Conservation (phyloP, 306 rosid genomes). For the Casuarina equisetifolia region DNA sequence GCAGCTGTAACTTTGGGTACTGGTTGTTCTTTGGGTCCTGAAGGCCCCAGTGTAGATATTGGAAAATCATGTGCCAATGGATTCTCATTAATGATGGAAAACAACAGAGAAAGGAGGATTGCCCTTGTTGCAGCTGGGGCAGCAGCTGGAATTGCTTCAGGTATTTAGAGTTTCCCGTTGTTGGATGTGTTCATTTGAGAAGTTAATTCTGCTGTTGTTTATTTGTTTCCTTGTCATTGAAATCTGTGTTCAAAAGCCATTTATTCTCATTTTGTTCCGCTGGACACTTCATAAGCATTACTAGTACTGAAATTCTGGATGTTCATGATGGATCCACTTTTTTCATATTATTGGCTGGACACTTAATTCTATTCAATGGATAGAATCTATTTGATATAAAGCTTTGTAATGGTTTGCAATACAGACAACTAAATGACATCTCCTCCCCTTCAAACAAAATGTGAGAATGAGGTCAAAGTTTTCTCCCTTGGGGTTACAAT, state of each 20-base stretch:
- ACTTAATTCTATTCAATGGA: neutral
- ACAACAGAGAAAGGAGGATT: slow-evolving; percentile 82
- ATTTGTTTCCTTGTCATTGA: slow-evolving; percentile 21
- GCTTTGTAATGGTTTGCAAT: neutral
- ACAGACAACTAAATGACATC: neutral
- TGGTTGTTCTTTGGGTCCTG: slow-evolving; percentile 98
- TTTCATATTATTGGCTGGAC: neutral
- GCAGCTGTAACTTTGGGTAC: slow-evolving; percentile 94
- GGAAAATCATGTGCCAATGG: slow-evolving; percentile 97
- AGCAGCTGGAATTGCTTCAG: slow-evolving; percentile 94
- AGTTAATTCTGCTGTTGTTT: neutral
- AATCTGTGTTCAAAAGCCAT: slow-evolving; percentile 13
- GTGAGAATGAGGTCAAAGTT: neutral
- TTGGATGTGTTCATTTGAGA: slow-evolving; percentile 23
- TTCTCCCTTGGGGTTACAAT: neutral
- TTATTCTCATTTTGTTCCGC: neutral
- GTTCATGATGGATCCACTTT: neutral
- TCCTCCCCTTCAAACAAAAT: neutral
- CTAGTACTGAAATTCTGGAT: neutral
- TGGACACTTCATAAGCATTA: too few relatives aligned
- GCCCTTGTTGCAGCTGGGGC: slow-evolving; percentile 99
- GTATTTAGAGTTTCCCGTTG: slow-evolving; percentile 37
- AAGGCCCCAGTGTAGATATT: slow-evolving; percentile 98
- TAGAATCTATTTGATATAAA: neutral
- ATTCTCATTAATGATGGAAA: slow-evolving; percentile 91